These are phyloP conservation scores for Grosmannia huntii DNA, from an alignment of 2,329 filamentous ascomycete genomes.

Conservation along the genomic window DNA sequence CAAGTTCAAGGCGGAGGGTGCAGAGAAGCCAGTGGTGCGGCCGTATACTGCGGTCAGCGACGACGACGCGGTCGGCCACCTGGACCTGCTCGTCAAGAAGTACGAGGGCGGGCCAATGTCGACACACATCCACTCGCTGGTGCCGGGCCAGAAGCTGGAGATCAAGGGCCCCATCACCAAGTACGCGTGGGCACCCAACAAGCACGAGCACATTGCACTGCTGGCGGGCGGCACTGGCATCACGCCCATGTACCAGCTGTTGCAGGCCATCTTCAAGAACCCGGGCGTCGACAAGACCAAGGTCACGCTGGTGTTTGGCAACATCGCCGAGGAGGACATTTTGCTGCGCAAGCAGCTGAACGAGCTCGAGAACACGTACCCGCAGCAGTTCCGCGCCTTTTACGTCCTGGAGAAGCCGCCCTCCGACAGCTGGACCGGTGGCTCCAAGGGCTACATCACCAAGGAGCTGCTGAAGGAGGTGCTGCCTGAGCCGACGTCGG, in stretches of 20 bases:
- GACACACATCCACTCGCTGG: slow-evolving; percentile 71
- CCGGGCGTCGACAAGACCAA: slow-evolving; percentile 91
- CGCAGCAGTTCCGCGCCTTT: slow-evolving; percentile 88
- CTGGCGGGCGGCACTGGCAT: slow-evolving; percentile 95
- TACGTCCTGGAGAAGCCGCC: slow-evolving; percentile 68
- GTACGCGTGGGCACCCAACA: slow-evolving; percentile 81
- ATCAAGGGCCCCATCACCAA: slow-evolving; percentile 96
- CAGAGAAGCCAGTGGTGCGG: slow-evolving; percentile 72
- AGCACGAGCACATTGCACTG: slow-evolving; percentile 78
- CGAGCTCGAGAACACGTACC: slow-evolving; percentile 86
- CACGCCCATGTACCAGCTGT: slow-evolving; percentile 94
- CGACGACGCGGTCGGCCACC: slow-evolving; percentile 64
- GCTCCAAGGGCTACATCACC: slow-evolving; percentile 67
- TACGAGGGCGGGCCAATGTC: slow-evolving; percentile 91
- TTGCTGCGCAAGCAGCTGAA: slow-evolving; percentile 76
- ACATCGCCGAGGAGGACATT: slow-evolving; percentile 81
- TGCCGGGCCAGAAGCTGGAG: slow-evolving; percentile 67
- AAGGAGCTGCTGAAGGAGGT: slow-evolving; percentile 94
- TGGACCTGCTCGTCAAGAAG: slow-evolving; percentile 85
- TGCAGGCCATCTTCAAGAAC: slow-evolving; percentile 87
- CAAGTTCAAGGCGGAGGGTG: slow-evolving; percentile 75
- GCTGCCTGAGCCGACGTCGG: slow-evolving; percentile 78
- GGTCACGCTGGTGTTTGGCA: slow-evolving; percentile 90
- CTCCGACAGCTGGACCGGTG: slow-evolving; percentile 62
- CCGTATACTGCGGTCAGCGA: slow-evolving; percentile 91